phyloP scores from a whole-genome alignment of 2,329 filamentous ascomycete genomes.

The Zopfia rhizophila region DNA sequence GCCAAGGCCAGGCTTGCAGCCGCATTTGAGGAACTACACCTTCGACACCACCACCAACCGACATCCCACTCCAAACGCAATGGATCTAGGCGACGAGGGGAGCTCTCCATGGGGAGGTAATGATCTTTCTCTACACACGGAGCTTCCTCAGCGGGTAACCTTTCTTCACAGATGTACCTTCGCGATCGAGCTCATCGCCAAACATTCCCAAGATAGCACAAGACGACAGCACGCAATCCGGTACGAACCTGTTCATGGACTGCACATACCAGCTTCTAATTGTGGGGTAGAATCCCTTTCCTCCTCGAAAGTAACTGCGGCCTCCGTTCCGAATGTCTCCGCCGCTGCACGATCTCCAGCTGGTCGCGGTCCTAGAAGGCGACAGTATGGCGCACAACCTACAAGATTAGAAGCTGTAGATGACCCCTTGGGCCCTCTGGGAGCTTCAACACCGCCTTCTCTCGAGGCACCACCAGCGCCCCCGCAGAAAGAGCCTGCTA shows the following conservation, averaged over 20 bases:
- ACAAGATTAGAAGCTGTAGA: constrained; percentile 83
- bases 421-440: constrained; percentile 79
- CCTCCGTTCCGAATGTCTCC: constrained; percentile 47
- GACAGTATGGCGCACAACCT: constrained; percentile 76
- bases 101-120: constrained; percentile 56
- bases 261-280: constrained; percentile 10
- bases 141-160: constrained; percentile 23
- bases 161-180: constrained; percentile 57
- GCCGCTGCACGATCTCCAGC: constrained; percentile 59
- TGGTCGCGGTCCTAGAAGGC: constrained; percentile 62
- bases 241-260: constrained; percentile 23
- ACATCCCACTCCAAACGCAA: constrained; percentile 32
- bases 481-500: constrained; percentile 70
- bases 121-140: constrained; percentile 7
- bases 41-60: constrained; percentile 18
- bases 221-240: constrained; percentile 44
- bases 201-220: constrained; percentile 51
- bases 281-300: constrained; percentile 19
- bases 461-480: constrained; percentile 73
- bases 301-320: constrained; percentile 29
- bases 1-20: constrained; percentile 15
- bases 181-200: constrained; percentile 54
- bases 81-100: constrained; percentile 56
- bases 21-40: not conserved
- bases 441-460: constrained; percentile 67